Base-by-base conservation (phyloP, 2,329 filamentous ascomycete genomes). In the Paramyrothecium roridum region DNA sequence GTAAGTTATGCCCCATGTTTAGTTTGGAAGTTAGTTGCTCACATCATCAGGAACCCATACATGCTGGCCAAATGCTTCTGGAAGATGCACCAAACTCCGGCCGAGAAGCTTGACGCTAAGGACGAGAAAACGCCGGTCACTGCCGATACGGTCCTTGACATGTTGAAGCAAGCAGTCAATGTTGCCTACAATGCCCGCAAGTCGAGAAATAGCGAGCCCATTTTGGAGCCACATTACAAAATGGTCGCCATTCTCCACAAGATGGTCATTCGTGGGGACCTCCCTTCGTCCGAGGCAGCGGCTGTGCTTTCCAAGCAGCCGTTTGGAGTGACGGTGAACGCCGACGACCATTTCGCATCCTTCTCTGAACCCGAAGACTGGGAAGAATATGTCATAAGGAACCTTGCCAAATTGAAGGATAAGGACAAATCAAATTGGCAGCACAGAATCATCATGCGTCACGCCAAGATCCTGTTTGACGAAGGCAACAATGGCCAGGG, bases 341-440 rank as follows among this genome's bases (percentile, higher is more conserved):
- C 68, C 0, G 67, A 73, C 34, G 72, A 74, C 43, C 60, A 65
- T 26, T 73, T 67, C 55, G 68, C 67, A 6, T 64, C 66, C 16
- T 74, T 75, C 50, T 63, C 66, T 2, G 69, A 73, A 52, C 68
- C 71, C 1, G 90, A 90, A 62, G 82, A 84, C 72, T 80, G 83
- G 82, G 78, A 84, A 49, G 73, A 75, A 34, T 83, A 80, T 51
- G 72, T 85, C 7, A 79, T 84, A 43, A 74, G 75, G 50, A 81
- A 75, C 48, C 65, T 86, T 45, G 73, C 73, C 8, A 77, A 77
- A 53, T 67, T 86, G 11, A 78, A 80, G 13, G 83, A 85, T 50
- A 91, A 91, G 57, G 93, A 97, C 72, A 96, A 96, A 76, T 89
- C 90, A 1, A 93, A 95, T 64, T 97, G 93, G 93, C 93, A 97